Percentiles rank a stretch among this genome's conserved stretches.
Conservation (phyloP, 768 basidiomycete species). For the Leccinum longicurvipes region DNA sequence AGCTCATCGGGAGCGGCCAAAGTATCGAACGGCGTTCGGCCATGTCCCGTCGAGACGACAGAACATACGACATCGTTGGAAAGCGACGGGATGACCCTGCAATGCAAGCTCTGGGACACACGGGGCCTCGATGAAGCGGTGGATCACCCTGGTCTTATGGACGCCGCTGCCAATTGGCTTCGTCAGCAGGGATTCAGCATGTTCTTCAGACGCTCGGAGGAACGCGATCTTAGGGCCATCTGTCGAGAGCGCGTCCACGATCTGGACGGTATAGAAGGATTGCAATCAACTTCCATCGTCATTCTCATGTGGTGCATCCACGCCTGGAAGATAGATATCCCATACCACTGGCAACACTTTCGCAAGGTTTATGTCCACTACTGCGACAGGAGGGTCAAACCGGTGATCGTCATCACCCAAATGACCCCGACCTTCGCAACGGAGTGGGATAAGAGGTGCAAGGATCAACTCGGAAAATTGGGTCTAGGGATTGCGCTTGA, state of each 20-base stretch:
- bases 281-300: constrained; percentile 6
- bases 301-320: constrained; percentile 29
- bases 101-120: constrained; percentile 24
- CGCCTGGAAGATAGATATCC: constrained; percentile 28
- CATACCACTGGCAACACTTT: constrained; percentile 26
- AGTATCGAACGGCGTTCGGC: constrained; percentile 25
- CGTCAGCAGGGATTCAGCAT: constrained; percentile 19
- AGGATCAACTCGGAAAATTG: constrained; percentile 12
- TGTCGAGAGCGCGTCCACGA: constrained; percentile 18
- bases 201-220: constrained; percentile 15
- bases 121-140: constrained; percentile 28
- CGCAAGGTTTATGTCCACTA: constrained; percentile 26
- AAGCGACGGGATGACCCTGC: constrained; percentile 1
- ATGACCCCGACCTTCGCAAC: constrained; percentile 15
- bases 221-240: constrained; percentile 21
- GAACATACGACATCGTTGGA: constrained; percentile 8
- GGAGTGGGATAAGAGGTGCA: constrained; percentile 21
- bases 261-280: constrained; percentile 7
- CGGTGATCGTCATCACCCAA: constrained; percentile 25
- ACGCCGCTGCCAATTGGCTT: constrained; percentile 16
- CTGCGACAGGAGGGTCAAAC: constrained; percentile 22
- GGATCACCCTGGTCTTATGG: constrained; percentile 22
- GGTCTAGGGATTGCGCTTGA: constrained; percentile 3
- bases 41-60: constrained; percentile 23
- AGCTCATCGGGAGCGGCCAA: constrained; percentile 13